Percentiles rank a stretch among this genome's conserved stretches.
Evolutionary conservation across 495 filamentous ascomycete species (phyloP).

Genomic region (Penicillium pulvis): DNA sequence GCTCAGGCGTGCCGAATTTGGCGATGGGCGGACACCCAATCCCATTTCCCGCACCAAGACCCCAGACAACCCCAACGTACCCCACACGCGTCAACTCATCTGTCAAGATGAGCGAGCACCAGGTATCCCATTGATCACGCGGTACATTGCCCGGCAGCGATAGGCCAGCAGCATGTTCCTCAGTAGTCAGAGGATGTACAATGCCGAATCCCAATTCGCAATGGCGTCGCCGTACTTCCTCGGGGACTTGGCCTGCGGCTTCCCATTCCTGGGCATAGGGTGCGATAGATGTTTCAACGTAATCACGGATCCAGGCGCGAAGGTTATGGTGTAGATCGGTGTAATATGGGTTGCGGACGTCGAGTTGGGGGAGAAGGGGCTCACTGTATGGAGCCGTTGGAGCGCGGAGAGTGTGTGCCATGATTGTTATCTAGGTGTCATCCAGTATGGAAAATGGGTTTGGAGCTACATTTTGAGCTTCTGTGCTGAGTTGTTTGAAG

Average conservation of each 20-base stretch:
- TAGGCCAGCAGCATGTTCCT: slow-evolving; percentile 35
- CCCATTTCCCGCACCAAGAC: slow-evolving; percentile 52
- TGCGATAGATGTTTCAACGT: slow-evolving; percentile 46
- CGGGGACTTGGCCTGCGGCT: slow-evolving; percentile 44
- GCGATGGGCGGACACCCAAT: slow-evolving; percentile 59
- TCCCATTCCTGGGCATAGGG: slow-evolving; percentile 54
- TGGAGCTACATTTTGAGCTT: background rate
- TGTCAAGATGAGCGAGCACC: slow-evolving; percentile 47
- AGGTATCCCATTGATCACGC: slow-evolving; percentile 51
- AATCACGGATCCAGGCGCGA: slow-evolving; percentile 46
- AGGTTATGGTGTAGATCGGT: slow-evolving; percentile 49
- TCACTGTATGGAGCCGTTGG: slow-evolving; percentile 46
- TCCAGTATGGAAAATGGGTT: background rate
- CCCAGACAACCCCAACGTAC: slow-evolving; percentile 49
- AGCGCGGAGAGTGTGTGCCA: slow-evolving; percentile 26
- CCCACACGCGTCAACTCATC: slow-evolving; percentile 51
- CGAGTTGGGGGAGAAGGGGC: slow-evolving; percentile 42
- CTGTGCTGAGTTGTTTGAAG: background rate
- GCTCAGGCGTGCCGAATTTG: slow-evolving; percentile 51
- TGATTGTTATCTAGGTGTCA: background rate
- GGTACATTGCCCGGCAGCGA: slow-evolving; percentile 43
- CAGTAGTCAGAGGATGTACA: slow-evolving; percentile 38
- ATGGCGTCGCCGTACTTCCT: slow-evolving; percentile 37
- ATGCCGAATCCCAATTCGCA: slow-evolving; percentile 43
- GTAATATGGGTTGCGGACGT: slow-evolving; percentile 48